phyloP scores from a whole-genome alignment of 768 basidiomycete genomes.

The Glaciozyma martinii region DNA sequence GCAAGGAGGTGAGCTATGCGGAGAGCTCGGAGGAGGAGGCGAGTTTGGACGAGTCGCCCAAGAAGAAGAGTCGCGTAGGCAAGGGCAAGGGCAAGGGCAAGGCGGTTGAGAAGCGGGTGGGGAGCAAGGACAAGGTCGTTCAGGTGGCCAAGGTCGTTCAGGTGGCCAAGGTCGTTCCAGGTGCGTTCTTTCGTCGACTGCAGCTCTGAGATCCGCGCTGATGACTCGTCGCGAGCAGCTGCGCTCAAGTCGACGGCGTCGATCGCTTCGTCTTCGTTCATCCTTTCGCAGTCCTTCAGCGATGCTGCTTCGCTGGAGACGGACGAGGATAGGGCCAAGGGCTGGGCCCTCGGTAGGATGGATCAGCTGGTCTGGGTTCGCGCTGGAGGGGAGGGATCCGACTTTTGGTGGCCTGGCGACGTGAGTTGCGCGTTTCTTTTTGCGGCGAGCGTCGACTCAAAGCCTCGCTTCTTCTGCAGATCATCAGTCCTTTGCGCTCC shows the following conservation, averaged over 20 bases:
- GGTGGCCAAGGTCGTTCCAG: background rate
- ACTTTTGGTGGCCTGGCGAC: background rate
- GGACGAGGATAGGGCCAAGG: background rate
- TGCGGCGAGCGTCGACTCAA: background rate
- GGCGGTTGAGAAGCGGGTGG: background rate
- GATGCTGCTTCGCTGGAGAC: background rate
- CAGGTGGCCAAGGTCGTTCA: background rate
- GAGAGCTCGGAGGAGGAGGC: too few relatives aligned
- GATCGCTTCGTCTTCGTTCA: background rate
- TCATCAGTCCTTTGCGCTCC: background rate
- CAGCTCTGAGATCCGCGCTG: background rate
- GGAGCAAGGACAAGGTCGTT: background rate
- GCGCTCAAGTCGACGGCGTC: background rate
- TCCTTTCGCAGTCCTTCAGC: background rate
- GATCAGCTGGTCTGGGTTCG: slow-evolving; percentile 1
- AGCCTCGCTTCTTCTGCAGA: background rate
- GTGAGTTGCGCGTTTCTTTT: background rate
- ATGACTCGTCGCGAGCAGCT: background rate
- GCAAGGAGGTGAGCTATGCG: background rate
- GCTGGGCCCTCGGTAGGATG: background rate
- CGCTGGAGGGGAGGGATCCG: background rate
- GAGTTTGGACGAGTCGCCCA: background rate
- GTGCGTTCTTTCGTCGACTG: background rate
- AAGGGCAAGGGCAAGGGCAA: background rate
- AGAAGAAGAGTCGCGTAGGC: background rate